Evolutionary conservation across 352 stramenopile species (phyloP).

Genomic region (Phytophthora boehmeriae): DNA sequence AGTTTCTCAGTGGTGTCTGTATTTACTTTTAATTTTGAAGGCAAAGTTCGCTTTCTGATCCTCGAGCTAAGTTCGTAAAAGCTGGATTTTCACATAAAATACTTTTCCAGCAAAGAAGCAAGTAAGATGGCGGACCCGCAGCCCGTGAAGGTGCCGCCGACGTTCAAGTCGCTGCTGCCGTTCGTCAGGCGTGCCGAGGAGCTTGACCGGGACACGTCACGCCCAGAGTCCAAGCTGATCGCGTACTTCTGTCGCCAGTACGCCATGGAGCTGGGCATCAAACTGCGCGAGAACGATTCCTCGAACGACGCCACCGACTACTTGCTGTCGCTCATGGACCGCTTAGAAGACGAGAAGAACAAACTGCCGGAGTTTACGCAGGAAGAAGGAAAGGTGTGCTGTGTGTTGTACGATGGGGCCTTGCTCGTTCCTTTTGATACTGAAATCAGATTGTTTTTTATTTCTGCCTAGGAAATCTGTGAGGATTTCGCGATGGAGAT

Average conservation of each 20-base stretch:
- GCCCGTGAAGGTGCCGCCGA: slow-evolving; percentile 86
- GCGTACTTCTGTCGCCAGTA: slow-evolving; percentile 94
- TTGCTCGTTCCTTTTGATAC: neutral
- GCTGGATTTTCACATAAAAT: neutral
- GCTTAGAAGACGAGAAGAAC: slow-evolving; percentile 92
- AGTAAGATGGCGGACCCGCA: slow-evolving; percentile 56
- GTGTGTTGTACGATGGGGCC: neutral
- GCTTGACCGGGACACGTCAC: slow-evolving; percentile 91
- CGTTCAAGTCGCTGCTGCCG: slow-evolving; percentile 93
- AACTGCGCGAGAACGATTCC: slow-evolving; percentile 78
- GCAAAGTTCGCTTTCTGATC: neutral
- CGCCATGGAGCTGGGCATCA: slow-evolving; percentile 89
- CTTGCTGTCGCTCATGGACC: slow-evolving; percentile 89
- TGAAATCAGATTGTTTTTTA: slow-evolving; percentile 2
- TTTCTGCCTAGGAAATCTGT: slow-evolving; percentile 66
- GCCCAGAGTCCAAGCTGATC: slow-evolving; percentile 94
- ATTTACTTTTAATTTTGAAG: neutral
- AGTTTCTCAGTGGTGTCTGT: too few species aligned
- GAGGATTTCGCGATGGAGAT: slow-evolving; percentile 92
- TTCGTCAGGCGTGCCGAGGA: slow-evolving; percentile 96
- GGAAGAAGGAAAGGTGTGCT: slow-evolving; percentile 88
- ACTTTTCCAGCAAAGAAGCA: neutral
- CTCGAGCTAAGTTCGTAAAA: too few species aligned
- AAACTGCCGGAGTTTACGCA: slow-evolving; percentile 90
- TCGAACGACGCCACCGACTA: slow-evolving; percentile 88